Percentiles rank a stretch among this genome's conserved stretches.
These are phyloP conservation scores for Fusarium keratoplasticum DNA, from an alignment of 2,329 filamentous ascomycete genomes.

Conservation along the genomic window DNA sequence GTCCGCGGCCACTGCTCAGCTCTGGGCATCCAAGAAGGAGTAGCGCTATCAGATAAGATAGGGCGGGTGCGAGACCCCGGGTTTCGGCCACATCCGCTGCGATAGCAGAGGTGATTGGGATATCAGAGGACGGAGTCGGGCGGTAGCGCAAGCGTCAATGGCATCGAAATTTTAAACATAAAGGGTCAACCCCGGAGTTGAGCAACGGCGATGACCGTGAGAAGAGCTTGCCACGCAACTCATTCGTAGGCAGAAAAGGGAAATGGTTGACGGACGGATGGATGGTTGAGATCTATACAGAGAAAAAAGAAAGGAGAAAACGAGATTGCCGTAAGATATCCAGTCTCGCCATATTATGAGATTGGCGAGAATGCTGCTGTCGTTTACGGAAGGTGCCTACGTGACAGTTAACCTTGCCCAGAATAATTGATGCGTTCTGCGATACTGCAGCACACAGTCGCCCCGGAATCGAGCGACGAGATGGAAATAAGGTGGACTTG, in stretches of 20 bases:
- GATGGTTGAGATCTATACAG: background rate
- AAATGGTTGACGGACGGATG: background rate
- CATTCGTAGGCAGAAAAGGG: background rate
- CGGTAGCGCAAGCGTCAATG: slow-evolving; percentile 17
- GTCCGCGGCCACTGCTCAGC: slow-evolving; percentile 12
- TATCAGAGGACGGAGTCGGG: slow-evolving; percentile 24
- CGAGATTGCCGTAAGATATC: background rate
- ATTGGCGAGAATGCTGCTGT: background rate
- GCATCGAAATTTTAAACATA: background rate
- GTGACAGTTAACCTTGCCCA: background rate
- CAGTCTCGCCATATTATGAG: background rate
- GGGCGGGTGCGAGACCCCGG: slow-evolving; percentile 14
- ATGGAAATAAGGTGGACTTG: background rate
- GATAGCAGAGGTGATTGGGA: background rate
- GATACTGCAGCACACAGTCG: background rate
- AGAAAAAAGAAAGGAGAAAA: background rate
- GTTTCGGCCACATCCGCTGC: slow-evolving; percentile 35
- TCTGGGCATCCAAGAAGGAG: slow-evolving; percentile 20
- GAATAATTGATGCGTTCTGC: background rate
- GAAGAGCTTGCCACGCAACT: background rate
- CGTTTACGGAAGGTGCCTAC: background rate
- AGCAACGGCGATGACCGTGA: background rate
- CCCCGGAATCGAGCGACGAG: background rate
- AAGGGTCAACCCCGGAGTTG: background rate
- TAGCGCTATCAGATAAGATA: slow-evolving; percentile 35